Base-by-base conservation (phyloP, 768 basidiomycete genomes). In the Amanita subjunquillea region DNA sequence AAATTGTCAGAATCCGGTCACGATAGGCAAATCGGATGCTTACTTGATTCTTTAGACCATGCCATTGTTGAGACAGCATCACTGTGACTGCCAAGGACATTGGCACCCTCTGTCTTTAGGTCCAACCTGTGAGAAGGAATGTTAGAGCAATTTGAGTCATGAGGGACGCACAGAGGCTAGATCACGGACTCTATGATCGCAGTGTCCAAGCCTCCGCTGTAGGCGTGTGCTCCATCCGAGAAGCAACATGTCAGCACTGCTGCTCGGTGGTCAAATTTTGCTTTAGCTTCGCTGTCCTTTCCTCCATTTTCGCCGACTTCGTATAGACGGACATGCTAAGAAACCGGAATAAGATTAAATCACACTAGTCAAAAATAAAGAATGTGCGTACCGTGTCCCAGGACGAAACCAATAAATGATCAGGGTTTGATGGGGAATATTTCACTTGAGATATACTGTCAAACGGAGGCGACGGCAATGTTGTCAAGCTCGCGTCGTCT, bases 191-290 rank as follows among this genome's bases (percentile, higher is more conserved):
- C 80, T 66, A 89, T 69, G 2, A 96, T 80, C 20, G 83, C 78
- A 7, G 87, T 85, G 59, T 93, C 92, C 20, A 96, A 70, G 0
- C 93, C 92, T 3, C 91, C 95, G 53, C 87, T 92, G 62, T 82
- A 97, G 0, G 77, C 92, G 53, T 79, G 78, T 6, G 68, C 69
- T 1, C 72, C 75, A 54, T 88, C 84, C 1, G 73, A 75, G 65
- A 91, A 98, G 50, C 80, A 73, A 57, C 86, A 86, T 2, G 86
- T 78, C n/a, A 98, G 74, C 8, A 97, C 85, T 0, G 93, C 88
- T 4, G 91, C 91, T 17, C 90, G 80, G 55, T 95, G 88, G 42
- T 91, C 86, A 59, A 89, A 91, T 58, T 89, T 91, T n/a, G 80
- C 76, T 59, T 83, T 83, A 59, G 79, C 77, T 52, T 84, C 80